Conservation (phyloP, 164 flowering plant genomes). For the Pachysandra terminalis region DNA sequence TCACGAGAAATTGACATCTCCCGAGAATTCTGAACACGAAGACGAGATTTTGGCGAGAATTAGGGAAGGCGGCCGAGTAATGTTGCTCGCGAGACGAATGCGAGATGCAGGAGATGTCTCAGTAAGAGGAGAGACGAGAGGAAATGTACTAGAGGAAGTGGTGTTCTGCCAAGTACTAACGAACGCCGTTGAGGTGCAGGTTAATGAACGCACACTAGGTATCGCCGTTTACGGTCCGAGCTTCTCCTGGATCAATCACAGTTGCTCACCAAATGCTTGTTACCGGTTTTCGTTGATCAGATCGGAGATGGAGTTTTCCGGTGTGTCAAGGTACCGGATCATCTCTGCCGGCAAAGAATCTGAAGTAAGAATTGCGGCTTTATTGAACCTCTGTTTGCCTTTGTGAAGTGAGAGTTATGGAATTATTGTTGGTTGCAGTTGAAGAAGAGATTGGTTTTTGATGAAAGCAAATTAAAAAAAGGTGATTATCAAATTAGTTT, state of each 20-base stretch:
- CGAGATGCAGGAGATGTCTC: constrained; percentile 10
- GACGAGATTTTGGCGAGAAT: constrained; percentile 22
- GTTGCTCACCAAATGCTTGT: constrained; percentile 77
- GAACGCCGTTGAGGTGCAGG: constrained; percentile 67
- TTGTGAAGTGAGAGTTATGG: constrained; percentile 21
- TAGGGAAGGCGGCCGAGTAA: constrained; percentile 36
- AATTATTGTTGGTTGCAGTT: constrained; percentile 15
- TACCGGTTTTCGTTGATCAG: constrained; percentile 38
- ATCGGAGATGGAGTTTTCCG: constrained; percentile 1
- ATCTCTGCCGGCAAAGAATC: constrained; percentile 17
- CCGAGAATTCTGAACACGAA: not conserved
- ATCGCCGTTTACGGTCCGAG: constrained; percentile 47
- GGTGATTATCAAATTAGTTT: constrained; percentile 24
- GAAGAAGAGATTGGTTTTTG: constrained; percentile 32
- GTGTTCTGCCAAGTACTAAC: constrained; percentile 53
- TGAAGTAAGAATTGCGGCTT: not conserved
- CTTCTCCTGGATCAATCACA: constrained; percentile 84
- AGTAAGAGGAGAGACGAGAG: constrained; percentile 1
- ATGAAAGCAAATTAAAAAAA: constrained; percentile 9
- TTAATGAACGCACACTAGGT: constrained; percentile 32
- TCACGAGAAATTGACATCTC: constrained; percentile 23
- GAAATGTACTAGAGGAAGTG: constrained; percentile 31
- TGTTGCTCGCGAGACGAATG: constrained; percentile 35
- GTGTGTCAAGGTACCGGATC: constrained; percentile 20
- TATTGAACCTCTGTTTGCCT: constrained; percentile 25